Evolutionary conservation across 208 protist species (phyloP), one percentile per base, ranked within the genome.

Genomic region (Novymonas esmeraldas): DNA sequence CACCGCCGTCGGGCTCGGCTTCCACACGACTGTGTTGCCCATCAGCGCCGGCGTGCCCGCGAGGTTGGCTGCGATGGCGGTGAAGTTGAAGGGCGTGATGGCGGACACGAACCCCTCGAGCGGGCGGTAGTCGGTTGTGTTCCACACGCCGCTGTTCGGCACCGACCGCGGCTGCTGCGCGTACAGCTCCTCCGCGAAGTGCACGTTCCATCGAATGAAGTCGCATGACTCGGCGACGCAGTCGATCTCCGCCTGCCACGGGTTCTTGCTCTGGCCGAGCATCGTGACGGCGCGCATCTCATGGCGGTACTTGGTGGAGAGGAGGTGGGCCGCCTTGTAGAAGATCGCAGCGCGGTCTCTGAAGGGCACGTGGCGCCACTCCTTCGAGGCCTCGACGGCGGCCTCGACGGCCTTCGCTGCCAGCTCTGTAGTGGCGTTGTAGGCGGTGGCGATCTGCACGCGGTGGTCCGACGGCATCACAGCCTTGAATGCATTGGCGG

Each of bases 1-100:
- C 10, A 98, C 81, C 11, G 97, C 92, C 24, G 84, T 93, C 26
- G 89, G 85, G 26, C 89, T 93, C 51, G 98, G 98, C 78, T 99
- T 99, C 98, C 97, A 99, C 18, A 99, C 63, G 2, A 97, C 89
- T 24, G 87, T 83, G 77, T 99, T 99, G 71, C 98, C 98, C 96
- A 99, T 98, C 60, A 99, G 75, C 65, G 97, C 98, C 18, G 98
- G 97, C 18, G 98, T 85, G 10, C 85, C 90, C 29, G 85, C 81
- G 26, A 99, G 85, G 83, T 99, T 99, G 13, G 81, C 86, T 22
- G 95, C 98, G 70, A 99, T 99, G 20, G 98, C 98, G n/a, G 94
- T 98, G 76, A 99, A 99, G 84, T 99, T 99, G 76, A 99, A 99
- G 14, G 98, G 98, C 28, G 97, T 93, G 56, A 99, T 94, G 52